These are phyloP conservation scores for Stromatinia cepivora DNA, from an alignment of 2,329 filamentous ascomycete species.

Conservation along the genomic window DNA sequence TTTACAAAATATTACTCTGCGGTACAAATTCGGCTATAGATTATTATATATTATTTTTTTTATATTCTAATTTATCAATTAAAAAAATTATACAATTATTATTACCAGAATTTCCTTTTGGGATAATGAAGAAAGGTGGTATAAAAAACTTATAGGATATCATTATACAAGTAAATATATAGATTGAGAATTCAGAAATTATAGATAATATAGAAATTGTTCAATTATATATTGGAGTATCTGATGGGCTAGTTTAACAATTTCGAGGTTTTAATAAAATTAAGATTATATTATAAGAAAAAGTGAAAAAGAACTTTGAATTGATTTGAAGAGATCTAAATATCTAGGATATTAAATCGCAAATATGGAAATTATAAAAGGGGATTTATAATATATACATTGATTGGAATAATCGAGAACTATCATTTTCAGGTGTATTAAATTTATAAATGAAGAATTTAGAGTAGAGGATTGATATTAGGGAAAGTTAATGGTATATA, in stretches of 20 bases:
- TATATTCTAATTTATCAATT: not conserved
- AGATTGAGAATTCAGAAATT: constrained; percentile 54
- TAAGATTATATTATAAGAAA: constrained; percentile 48
- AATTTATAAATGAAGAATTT: too few relatives aligned
- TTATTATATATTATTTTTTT: not conserved
- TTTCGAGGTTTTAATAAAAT: constrained; percentile 64
- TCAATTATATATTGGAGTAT: constrained; percentile 37
- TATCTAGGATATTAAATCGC: constrained; percentile 59
- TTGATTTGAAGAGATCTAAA: constrained; percentile 62
- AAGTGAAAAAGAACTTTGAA: constrained; percentile 49
- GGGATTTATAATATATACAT: constrained; percentile 18
- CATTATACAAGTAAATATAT: constrained; percentile 50
- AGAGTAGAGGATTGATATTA: too few relatives aligned
- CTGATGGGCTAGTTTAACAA: constrained; percentile 55
- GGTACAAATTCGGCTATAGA: not conserved
- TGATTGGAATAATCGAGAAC: constrained; percentile 17
- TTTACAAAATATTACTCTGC: not conserved
- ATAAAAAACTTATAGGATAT: constrained; percentile 56
- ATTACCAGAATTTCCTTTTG: too few relatives aligned
- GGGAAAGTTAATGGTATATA: too few relatives aligned
- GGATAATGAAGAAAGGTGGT: constrained; percentile 45
- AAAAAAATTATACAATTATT: too few relatives aligned
- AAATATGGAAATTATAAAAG: constrained; percentile 51
- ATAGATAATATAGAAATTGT: constrained; percentile 37
- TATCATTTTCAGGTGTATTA: not conserved